Evolutionary conservation across 192 early-diverging fungal genomes (phyloP).

Genomic region (Dissophora ornata): DNA sequence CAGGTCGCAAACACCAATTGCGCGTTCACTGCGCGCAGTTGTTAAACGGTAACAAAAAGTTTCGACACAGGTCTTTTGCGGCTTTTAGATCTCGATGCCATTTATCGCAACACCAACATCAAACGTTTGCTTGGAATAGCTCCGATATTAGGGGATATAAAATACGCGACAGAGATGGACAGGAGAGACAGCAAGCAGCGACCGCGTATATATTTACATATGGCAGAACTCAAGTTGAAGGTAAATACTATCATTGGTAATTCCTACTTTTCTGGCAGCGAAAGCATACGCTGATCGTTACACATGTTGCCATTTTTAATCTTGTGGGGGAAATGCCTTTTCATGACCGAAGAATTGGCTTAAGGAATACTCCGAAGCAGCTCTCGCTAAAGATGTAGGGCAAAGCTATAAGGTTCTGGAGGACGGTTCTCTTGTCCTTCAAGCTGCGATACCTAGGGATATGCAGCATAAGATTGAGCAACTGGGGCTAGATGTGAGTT

Average conservation of each 20-base stretch:
- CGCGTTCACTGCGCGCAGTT: slow-evolving; percentile 38
- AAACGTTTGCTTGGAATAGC: slow-evolving; percentile 4
- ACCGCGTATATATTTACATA: slow-evolving; percentile 14
- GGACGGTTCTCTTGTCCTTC: slow-evolving; percentile 13
- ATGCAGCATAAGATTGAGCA: slow-evolving; percentile 1
- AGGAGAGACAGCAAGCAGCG: too few species aligned
- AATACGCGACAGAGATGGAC: background rate
- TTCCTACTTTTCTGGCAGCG: too few species aligned
- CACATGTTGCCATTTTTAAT: background rate
- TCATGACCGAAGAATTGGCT: background rate
- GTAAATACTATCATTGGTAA: slow-evolving; percentile 9
- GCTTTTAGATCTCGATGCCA: background rate
- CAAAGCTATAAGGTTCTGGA: background rate
- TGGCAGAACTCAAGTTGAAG: slow-evolving; percentile 16
- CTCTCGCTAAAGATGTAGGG: background rate
- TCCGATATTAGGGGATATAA: slow-evolving; percentile 25
- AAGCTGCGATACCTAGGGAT: background rate
- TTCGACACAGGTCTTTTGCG: background rate
- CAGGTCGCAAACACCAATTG: slow-evolving; percentile 38
- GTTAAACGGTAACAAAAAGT: slow-evolving; percentile 7
- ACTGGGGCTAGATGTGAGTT: background rate
- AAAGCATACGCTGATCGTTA: background rate
- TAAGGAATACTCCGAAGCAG: background rate
- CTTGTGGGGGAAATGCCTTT: too few species aligned
- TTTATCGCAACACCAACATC: too few species aligned